A percentile compares a stretch with the other conserved stretches of the same genome.
These are phyloP conservation scores for Pseudozyma thailandica DNA, from an alignment of 1,284 basidiomycete species.

Conservation along the genomic window DNA sequence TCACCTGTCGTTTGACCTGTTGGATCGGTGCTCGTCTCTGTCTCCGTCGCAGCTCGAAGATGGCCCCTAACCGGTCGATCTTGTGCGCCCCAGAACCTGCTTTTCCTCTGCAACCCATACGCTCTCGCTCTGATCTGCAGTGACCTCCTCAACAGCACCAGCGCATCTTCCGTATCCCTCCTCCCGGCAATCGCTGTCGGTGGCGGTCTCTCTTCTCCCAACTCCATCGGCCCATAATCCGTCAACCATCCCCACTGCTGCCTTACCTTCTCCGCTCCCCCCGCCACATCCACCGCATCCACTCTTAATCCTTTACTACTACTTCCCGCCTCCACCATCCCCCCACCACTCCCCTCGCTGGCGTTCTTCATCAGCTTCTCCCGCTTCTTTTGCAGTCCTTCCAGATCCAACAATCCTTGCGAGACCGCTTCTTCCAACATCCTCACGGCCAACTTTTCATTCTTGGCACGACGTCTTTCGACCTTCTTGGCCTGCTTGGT, in stretches of 20 bases:
- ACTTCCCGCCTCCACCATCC: not conserved
- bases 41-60: constrained; percentile 15
- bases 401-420: constrained; percentile 32
- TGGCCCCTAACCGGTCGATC: constrained; percentile 24
- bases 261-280: constrained; percentile 10
- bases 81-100: constrained; percentile 35
- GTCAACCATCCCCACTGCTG: constrained; percentile 43
- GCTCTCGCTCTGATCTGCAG: constrained; percentile 37
- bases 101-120: constrained; percentile 29
- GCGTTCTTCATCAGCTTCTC: constrained; percentile 8
- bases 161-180: constrained; percentile 46
- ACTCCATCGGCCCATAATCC: constrained; percentile 45
- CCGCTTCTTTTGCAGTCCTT: constrained; percentile 10
- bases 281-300: constrained; percentile 11
- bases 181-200: constrained; percentile 58
- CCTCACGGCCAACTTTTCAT: constrained; percentile 25
- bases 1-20: not conserved
- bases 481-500: constrained; percentile 36
- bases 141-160: constrained; percentile 25
- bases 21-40: constrained; percentile 1
- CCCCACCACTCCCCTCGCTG: not conserved
- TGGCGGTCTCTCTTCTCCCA: constrained; percentile 55
- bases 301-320: constrained; percentile 3
- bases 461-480: constrained; percentile 41
- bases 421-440: constrained; percentile 37